Evolutionary conservation across 2,329 filamentous ascomycete species (phyloP), one percentile per base, ranked within the genome.

Genomic region (Plenodomus lindquistii): DNA sequence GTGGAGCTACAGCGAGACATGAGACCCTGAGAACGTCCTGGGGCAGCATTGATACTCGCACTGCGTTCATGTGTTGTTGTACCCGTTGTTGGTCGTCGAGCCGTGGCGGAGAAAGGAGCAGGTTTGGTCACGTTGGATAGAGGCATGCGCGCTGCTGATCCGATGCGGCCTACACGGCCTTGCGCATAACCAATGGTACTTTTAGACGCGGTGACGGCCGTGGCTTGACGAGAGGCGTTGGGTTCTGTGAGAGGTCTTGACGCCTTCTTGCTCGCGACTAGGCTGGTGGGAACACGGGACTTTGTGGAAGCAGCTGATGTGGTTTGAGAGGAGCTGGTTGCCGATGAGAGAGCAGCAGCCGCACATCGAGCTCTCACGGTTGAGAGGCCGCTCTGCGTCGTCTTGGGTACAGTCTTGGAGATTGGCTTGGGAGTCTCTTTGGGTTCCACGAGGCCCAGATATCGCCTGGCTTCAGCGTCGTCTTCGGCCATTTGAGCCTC

Each of bases 171-270:
- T 10, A 76, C 75, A 27, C 89, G 83, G 27, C 92, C 91, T 69
- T 88, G 90, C 46, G 83, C 89, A 68, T 96, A 96, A 15, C 92
- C 92, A 36, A 96, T 81, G 0, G 91, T 96, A 46, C 85, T 92
- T 54, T 86, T 84, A 1, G 91, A 96, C 5, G 85, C 85, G 5
- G 82, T 83, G 18, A 83, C 80, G 1, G 87, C 86, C 10, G 81
- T 78, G 8, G 80, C 80, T 55, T 84, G 82, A 39, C 85, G 82
- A 59, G 82, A 78, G 9, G 71, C 66, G n/a, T 78, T 78, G 1
- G 78, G 73, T 51, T 80, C 73, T 2, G 78, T 73, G 4, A 53
- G 48, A 3, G 73, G 59, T 5, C 60, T 66, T 6, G 71, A 48
- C 1, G 72, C 60, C 42, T 79, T 79, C 47, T 73, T 76, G 44